Conservation (phyloP, 2,329 filamentous ascomycete species). For the Cyclaneusma minus region DNA sequence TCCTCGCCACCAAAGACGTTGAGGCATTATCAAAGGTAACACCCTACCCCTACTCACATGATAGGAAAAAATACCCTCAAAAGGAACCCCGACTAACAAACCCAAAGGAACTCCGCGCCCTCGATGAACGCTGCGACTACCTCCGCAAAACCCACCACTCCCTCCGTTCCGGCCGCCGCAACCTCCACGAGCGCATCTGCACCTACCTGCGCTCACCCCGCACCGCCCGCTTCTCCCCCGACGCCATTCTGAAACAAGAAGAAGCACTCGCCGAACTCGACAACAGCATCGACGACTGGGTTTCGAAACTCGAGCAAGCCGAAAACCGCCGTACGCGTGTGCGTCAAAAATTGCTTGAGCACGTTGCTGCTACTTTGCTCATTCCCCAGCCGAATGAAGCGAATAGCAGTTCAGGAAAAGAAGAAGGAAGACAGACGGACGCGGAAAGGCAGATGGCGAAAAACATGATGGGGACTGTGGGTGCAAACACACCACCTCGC, state of each 20-base stretch:
- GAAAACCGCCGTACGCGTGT: conserved; percentile 64
- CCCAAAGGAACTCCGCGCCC: conserved; percentile 49
- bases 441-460: not conserved
- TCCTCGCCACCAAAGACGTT: conserved; percentile 46
- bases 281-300: conserved; percentile 66
- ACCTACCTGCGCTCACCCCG: conserved; percentile 59
- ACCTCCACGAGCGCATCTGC: conserved; percentile 63
- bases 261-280: conserved; percentile 66
- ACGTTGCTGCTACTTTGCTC: conserved; percentile 57
- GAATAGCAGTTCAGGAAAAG: too few species aligned
- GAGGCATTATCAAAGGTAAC: conserved; percentile 47
- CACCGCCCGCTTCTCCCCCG: conserved; percentile 55
- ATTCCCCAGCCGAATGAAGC: conserved; percentile 22
- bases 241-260: conserved; percentile 65
- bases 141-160: conserved; percentile 63
- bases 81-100: not conserved
- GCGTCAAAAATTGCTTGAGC: conserved; percentile 66
- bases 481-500: conserved; percentile 29
- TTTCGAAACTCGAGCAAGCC: conserved; percentile 62
- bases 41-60: too few species aligned
- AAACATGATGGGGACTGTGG: too few species aligned
- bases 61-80: not conserved
- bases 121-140: conserved; percentile 69
- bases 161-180: conserved; percentile 58
- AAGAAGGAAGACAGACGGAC: conserved; percentile 27